Conservation (phyloP, 2,329 filamentous ascomycete genomes). For the Capronia coronata region DNA sequence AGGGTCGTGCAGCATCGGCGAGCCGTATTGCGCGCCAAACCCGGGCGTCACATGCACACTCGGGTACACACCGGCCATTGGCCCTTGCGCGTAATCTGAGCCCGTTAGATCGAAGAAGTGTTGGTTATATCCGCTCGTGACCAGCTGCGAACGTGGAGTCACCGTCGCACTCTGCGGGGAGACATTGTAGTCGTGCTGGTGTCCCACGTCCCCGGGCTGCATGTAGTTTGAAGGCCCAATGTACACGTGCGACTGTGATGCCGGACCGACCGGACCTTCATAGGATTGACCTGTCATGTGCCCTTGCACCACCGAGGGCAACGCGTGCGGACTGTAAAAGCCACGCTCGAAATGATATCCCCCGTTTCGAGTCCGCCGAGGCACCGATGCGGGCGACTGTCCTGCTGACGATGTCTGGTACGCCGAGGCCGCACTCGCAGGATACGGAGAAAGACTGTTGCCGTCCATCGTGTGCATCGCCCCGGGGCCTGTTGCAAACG, state of each 20-base stretch:
- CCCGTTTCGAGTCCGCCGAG: conserved; percentile 9
- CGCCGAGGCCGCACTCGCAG: conserved; percentile 28
- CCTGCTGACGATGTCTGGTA: conserved; percentile 27
- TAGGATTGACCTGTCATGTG: conserved; percentile 6
- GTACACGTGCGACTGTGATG: conserved; percentile 8
- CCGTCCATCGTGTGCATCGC: conserved; percentile 24
- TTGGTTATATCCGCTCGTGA: conserved; percentile 4
- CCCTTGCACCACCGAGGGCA: conserved; percentile 7
- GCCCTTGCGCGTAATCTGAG: conserved; percentile 9
- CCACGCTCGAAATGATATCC: conserved; percentile 8
- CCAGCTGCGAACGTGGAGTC: conserved; percentile 15
- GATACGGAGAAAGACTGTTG: conserved; percentile 31
- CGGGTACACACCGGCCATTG: conserved; percentile 11
- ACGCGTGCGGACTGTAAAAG: conserved; percentile 17
- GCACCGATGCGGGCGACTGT: conserved; percentile 24
- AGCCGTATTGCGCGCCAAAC: conserved; percentile 12
- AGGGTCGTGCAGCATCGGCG: conserved; percentile 10
- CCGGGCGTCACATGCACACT: conserved; percentile 8
- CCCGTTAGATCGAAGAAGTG: conserved; percentile 7
- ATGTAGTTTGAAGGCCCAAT: conserved; percentile 8
- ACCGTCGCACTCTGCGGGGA: conserved; percentile 14
- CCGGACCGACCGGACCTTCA: conserved; percentile 1
- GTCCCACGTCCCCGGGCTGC: not conserved
- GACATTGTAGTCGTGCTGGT: conserved; percentile 9
- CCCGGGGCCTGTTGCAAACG: conserved; percentile 9